A percentile compares a stretch with the other conserved stretches of the same genome.
phyloP scores from a whole-genome alignment of 169 alveolate species.

The Plasmodium relictum region DNA sequence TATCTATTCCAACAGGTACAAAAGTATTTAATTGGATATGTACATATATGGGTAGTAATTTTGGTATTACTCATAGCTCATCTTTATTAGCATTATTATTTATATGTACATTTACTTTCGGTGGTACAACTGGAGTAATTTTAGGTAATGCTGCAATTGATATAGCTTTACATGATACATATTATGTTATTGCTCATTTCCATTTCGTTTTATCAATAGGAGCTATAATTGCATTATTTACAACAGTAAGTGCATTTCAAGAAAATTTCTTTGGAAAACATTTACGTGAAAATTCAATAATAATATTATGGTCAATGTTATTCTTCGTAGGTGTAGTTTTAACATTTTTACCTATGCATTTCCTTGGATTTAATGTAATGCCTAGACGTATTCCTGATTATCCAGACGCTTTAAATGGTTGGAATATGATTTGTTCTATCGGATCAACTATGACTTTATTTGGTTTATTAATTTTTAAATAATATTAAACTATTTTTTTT shows the following conservation, averaged over 20 bases:
- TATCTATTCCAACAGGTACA: slow-evolving; percentile 85
- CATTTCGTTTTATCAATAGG: slow-evolving; percentile 87
- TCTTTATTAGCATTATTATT: slow-evolving; percentile 80
- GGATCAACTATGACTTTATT: slow-evolving; percentile 73
- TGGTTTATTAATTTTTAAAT: slow-evolving; percentile 37
- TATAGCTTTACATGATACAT: slow-evolving; percentile 85
- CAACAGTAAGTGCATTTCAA: slow-evolving; percentile 75
- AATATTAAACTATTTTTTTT: slow-evolving; percentile 21
- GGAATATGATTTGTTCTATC: slow-evolving; percentile 79
- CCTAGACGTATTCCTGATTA: slow-evolving; percentile 90
- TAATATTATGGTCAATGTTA: slow-evolving; percentile 77
- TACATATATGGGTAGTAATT: slow-evolving; percentile 73
- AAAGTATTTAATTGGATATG: slow-evolving; percentile 84
- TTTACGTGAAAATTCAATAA: slow-evolving; percentile 25
- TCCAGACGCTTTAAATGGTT: slow-evolving; percentile 83
- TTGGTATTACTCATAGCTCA: slow-evolving; percentile 17
- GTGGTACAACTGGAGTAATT: slow-evolving; percentile 88
- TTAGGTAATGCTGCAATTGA: slow-evolving; percentile 88
- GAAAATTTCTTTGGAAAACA: slow-evolving; percentile 76
- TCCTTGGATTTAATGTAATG: slow-evolving; percentile 86
- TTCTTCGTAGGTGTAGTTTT: slow-evolving; percentile 78
- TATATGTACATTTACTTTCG: slow-evolving; percentile 81
- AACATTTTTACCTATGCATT: slow-evolving; percentile 85
- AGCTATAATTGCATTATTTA: slow-evolving; percentile 78
- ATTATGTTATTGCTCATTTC: slow-evolving; percentile 86